These are phyloP conservation scores for Rhipidocladum racemiflorum DNA, from an alignment of 176 grass and related monocot species.

Conservation along the genomic window DNA sequence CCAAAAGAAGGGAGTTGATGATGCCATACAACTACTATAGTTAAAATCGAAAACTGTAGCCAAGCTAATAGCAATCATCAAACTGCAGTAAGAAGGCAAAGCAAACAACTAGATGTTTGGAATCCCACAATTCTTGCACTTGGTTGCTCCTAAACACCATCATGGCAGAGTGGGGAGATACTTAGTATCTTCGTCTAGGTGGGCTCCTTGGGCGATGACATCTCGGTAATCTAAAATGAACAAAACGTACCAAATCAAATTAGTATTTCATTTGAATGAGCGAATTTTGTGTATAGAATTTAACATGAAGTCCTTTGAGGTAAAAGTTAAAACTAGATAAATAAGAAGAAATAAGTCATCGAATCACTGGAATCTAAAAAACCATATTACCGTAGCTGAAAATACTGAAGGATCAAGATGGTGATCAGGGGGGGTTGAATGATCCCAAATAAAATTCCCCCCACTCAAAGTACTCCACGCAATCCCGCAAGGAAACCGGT, in stretches of 20 bases:
- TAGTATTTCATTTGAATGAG: background rate
- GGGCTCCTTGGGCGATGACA: slow-evolving; percentile 56
- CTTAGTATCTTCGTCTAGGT: slow-evolving; percentile 59
- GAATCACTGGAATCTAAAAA: background rate
- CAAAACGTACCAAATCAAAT: slow-evolving; percentile 2
- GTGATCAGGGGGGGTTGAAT: too few species aligned
- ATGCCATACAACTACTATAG: background rate
- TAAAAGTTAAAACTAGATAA: background rate
- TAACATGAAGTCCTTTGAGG: background rate
- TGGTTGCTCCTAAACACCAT: background rate
- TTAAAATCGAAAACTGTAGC: background rate
- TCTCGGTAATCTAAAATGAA: slow-evolving; percentile 43
- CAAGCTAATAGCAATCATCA: slow-evolving; percentile 1
- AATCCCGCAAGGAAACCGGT: too few species aligned
- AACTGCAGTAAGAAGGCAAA: slow-evolving; percentile 5
- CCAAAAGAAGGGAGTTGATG: background rate
- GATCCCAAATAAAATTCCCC: too few species aligned
- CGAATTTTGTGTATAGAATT: background rate
- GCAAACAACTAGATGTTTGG: slow-evolving; percentile 10
- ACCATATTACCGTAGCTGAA: background rate
- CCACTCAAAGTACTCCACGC: too few species aligned
- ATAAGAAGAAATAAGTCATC: background rate
- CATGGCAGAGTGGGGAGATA: slow-evolving; percentile 19
- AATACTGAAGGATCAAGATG: too few species aligned
- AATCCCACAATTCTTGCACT: slow-evolving; percentile 16